A percentile compares a stretch with the other conserved stretches of the same genome.
phyloP scores from a whole-genome alignment of 2,329 filamentous ascomycete genomes.

The Fusarium tricinctum region DNA sequence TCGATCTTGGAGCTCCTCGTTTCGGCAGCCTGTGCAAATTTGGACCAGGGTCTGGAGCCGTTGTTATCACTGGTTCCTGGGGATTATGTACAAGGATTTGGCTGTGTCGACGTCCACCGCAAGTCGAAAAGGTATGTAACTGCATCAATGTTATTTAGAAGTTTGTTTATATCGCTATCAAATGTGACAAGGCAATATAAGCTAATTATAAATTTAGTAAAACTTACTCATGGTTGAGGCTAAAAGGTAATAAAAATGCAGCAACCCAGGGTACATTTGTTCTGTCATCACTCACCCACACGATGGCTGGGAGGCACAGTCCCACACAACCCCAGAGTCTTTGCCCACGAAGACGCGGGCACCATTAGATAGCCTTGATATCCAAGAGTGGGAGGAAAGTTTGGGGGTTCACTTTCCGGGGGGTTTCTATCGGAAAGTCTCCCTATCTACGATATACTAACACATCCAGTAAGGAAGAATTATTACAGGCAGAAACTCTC shows the following conservation, averaged over 20 bases:
- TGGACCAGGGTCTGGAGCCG: conserved; percentile 23
- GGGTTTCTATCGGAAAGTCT: conserved; percentile 19
- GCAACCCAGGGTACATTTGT: neutral
- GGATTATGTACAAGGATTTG: conserved; percentile 23
- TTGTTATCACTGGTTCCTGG: conserved; percentile 35
- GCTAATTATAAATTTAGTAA: neutral
- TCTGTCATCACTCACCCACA: conserved; percentile 2
- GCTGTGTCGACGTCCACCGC: conserved; percentile 8
- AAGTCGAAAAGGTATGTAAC: neutral
- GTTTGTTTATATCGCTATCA: neutral
- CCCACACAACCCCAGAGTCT: conserved; percentile 46
- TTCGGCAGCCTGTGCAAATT: conserved; percentile 22
- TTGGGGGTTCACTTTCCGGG: conserved; percentile 34
- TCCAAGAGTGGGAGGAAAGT: conserved; percentile 37
- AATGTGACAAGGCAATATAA: neutral
- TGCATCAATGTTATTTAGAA: too few species aligned
- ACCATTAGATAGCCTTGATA: conserved; percentile 40
- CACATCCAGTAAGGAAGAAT: conserved; percentile 10
- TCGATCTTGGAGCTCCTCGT: conserved; percentile 10
- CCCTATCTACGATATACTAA: conserved; percentile 37
- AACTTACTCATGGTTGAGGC: conserved; percentile 1
- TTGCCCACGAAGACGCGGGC: conserved; percentile 37
- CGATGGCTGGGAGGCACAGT: conserved; percentile 15
- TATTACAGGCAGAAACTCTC: conserved; percentile 19
- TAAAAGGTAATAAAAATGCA: neutral